phyloP scores from a whole-genome alignment of 352 stramenopile genomes.

The Globisporangium irregulare region DNA sequence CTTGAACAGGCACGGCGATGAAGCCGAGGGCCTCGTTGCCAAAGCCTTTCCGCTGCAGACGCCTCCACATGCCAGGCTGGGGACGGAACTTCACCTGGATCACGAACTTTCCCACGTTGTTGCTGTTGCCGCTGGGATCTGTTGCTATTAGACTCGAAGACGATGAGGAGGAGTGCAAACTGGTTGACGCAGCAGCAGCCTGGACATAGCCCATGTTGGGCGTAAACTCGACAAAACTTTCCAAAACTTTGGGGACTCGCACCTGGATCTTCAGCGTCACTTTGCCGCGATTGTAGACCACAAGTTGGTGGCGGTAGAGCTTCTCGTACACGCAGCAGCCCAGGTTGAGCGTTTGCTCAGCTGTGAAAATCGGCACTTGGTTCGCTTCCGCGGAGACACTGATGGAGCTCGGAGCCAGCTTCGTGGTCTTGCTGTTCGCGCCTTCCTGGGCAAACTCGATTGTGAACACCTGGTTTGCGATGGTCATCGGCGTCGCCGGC shows the following conservation, averaged over 20 bases:
- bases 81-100: conserved; percentile 76
- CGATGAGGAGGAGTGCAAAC: background rate
- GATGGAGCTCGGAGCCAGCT: conserved; percentile 19
- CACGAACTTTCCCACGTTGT: conserved; percentile 37
- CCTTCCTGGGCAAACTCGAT: conserved; percentile 33
- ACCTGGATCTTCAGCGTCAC: conserved; percentile 83
- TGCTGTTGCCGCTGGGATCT: background rate
- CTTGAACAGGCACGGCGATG: conserved; percentile 40
- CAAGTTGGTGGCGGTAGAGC: conserved; percentile 80
- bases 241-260: conserved; percentile 60
- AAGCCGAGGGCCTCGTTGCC: conserved; percentile 35
- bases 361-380: conserved; percentile 46
- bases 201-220: conserved; percentile 89
- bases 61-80: conserved; percentile 38
- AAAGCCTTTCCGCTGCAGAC: conserved; percentile 40
- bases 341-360: conserved; percentile 53
- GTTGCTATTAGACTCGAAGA: background rate
- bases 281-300: conserved; percentile 85
- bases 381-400: conserved; percentile 27
- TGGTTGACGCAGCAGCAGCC: conserved; percentile 11
- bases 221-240: conserved; percentile 69
- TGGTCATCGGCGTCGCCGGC: conserved; percentile 34
- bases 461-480: conserved; percentile 31
- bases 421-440: background rate
- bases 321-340: conserved; percentile 85